Percentiles rank a stretch among this genome's conserved stretches.
Conservation (phyloP, 495 filamentous ascomycete species). For the Achaetomiella virescens region DNA sequence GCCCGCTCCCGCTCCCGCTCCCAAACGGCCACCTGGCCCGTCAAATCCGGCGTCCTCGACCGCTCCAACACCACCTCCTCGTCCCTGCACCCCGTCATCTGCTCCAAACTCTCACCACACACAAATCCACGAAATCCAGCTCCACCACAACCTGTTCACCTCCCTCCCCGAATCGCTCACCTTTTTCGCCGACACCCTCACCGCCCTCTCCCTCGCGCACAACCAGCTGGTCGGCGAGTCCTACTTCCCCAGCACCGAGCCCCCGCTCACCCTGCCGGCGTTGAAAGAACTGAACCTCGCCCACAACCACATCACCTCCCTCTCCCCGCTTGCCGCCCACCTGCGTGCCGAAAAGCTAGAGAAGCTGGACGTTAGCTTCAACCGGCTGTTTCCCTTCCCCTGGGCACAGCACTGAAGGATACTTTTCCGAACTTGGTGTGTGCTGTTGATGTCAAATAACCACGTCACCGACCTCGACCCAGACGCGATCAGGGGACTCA, state of each 20-base stretch:
- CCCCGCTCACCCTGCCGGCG: constrained; percentile 56
- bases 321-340: constrained; percentile 55
- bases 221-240: constrained; percentile 61
- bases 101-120: constrained; percentile 42
- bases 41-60: constrained; percentile 66
- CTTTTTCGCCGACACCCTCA: constrained; percentile 62
- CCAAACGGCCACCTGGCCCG: constrained; percentile 48
- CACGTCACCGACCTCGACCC: constrained; percentile 63
- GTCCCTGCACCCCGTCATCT: constrained; percentile 47
- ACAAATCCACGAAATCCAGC: constrained; percentile 51
- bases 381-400: constrained; percentile 67
- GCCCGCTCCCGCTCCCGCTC: constrained; percentile 38
- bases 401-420: constrained; percentile 41
- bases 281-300: constrained; percentile 70
- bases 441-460: constrained; percentile 71
- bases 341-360: constrained; percentile 66
- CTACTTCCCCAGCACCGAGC: constrained; percentile 47
- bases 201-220: constrained; percentile 68
- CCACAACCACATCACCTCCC: constrained; percentile 58
- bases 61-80: constrained; percentile 58
- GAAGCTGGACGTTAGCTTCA: constrained; percentile 72
- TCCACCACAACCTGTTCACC: constrained; percentile 71
- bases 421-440: constrained; percentile 60
- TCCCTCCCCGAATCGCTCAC: constrained; percentile 61
- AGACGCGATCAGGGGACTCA: constrained; percentile 66